Evolutionary conservation across 805 yeast species (phyloP), one percentile per base, ranked within the genome.

Genomic region (Candida silvatica): DNA sequence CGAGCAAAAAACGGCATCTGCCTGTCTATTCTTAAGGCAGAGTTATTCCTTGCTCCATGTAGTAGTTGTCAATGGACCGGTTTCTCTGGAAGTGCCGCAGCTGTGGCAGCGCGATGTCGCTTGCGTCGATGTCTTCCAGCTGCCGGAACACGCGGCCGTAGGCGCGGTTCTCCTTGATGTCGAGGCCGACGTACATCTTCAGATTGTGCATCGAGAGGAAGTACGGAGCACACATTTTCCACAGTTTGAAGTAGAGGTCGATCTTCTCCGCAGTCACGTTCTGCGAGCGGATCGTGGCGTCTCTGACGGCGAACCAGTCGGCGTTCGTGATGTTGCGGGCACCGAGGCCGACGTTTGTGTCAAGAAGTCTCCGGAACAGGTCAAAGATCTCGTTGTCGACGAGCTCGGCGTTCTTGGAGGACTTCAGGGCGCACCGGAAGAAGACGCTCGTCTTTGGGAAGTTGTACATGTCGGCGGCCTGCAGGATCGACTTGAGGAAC

Each of bases 261-360:
- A 67, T 64, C 51, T 81, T 68, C 19, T 63, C 67, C 4, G 62
- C 38, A 3, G 45, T 38, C 32, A 52, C 57, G 9, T 51, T 48
- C 2, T 43, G 37, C 3, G 77, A 64, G 34, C 61, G 58, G 29
- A 74, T 64, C 4, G 92, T 81, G n/a, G 90, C 83, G 54, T 79
- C 87, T 61, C 88, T 72, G 37, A 83, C 59, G 3, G 90, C 82
- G 32, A 84, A 80, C 90, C 90, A 82, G 59, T 83, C 90, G 11
- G 92, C 90, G 52, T 75, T 75, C 7, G 86, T 83, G 41, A 83
- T 76, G 49, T 71, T 74, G 17, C 54, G 56, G 43, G 70, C 69
- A 6, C 75, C 74, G 37, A 61, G 61, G 35, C 52, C 60, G 29
- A 67, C 70, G 37, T 77, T 77, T 36, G 72, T 65, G 29, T 42